A percentile compares a stretch with the other conserved stretches of the same genome.
These are phyloP conservation scores for Botrytis aclada DNA, from an alignment of 2,329 filamentous ascomycete species.

Conservation along the genomic window DNA sequence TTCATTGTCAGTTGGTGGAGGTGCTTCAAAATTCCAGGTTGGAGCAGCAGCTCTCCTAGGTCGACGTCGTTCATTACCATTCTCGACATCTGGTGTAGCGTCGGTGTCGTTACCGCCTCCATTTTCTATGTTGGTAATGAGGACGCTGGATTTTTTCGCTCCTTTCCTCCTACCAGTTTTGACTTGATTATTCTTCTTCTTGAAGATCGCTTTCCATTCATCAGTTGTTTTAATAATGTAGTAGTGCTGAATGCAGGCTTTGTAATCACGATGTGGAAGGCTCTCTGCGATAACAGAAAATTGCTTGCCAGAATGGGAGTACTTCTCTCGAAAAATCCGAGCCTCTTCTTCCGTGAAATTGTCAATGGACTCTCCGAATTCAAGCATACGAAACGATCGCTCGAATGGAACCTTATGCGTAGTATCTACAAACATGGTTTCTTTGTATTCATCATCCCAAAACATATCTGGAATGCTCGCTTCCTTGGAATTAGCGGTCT, in stretches of 20 bases:
- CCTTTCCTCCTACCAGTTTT: constrained; percentile 53
- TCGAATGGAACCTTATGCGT: constrained; percentile 64
- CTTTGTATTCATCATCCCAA: constrained; percentile 58
- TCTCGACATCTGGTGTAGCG: constrained; percentile 47
- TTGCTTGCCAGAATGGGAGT: constrained; percentile 74
- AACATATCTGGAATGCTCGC: constrained; percentile 71
- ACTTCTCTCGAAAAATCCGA: constrained; percentile 68
- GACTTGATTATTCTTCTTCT: constrained; percentile 47
- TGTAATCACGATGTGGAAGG: constrained; percentile 66
- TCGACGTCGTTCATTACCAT: constrained; percentile 54
- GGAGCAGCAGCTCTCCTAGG: constrained; percentile 64
- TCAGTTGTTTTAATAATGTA: constrained; percentile 81
- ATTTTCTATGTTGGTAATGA: constrained; percentile 58
- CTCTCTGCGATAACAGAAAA: constrained; percentile 74
- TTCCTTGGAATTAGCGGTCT: constrained; percentile 73
- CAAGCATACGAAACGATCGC: constrained; percentile 65
- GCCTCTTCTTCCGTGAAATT: constrained; percentile 73
- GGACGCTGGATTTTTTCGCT: constrained; percentile 59
- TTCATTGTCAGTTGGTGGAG: constrained; percentile 57
- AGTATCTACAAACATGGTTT: constrained; percentile 60
- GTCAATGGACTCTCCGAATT: constrained; percentile 68
- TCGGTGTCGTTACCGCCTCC: constrained; percentile 35
- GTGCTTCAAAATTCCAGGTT: constrained; percentile 64
- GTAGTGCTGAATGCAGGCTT: constrained; percentile 81
- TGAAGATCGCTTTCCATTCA: constrained; percentile 59